phyloP scores from a whole-genome alignment of 2,329 filamentous ascomycete species.

The Hymenoscyphus fraxineus region DNA sequence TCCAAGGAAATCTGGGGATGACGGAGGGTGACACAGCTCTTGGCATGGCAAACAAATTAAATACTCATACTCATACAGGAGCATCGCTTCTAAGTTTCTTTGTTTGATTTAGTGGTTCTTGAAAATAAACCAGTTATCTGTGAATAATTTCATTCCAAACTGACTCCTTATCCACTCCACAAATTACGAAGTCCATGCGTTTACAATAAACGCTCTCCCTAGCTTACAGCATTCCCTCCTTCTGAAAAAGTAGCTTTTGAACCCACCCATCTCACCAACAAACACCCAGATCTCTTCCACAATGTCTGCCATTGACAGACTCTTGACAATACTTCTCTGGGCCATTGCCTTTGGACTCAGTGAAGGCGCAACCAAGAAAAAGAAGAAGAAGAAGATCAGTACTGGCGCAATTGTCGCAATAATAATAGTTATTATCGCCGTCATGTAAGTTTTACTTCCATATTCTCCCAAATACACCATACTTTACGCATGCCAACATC shows the following conservation, averaged over 20 bases:
- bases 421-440: constrained; percentile 54
- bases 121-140: neutral
- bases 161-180: neutral
- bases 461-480: neutral
- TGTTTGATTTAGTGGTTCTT: neutral
- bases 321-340: constrained; percentile 4
- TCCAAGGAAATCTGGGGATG: constrained; percentile 2
- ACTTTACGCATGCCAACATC: neutral
- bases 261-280: neutral
- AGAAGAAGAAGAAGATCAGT: constrained; percentile 4
- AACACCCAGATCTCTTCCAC: neutral
- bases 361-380: neutral
- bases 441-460: constrained; percentile 41
- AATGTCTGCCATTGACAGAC: constrained; percentile 6
- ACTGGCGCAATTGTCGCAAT: neutral
- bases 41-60: neutral
- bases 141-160: neutral
- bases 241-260: neutral
- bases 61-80: neutral
- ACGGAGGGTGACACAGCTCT: neutral
- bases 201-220: neutral
- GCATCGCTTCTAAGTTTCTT: neutral
- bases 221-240: neutral
- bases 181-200: neutral
- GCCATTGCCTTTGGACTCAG: neutral